phyloP scores from a whole-genome alignment of 306 rosid genomes.

The Vigna mungo region DNA sequence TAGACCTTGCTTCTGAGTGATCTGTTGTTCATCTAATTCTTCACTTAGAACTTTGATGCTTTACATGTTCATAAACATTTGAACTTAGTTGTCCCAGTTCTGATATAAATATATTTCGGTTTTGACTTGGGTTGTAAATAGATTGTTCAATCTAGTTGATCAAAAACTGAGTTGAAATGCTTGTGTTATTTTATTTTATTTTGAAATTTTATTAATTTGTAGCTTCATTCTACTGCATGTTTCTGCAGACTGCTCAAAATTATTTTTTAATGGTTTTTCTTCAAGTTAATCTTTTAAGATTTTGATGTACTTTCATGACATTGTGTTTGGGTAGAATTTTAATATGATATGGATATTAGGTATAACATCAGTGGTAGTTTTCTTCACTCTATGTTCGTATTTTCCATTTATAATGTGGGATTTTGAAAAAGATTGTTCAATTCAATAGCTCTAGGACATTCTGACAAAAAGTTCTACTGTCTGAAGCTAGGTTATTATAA shows the following conservation, averaged over 20 bases:
- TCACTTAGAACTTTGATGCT: constrained; percentile 59
- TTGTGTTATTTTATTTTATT: constrained; percentile 15
- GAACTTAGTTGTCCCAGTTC: constrained; percentile 49
- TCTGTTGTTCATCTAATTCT: constrained; percentile 53
- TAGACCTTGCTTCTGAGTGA: constrained; percentile 49
- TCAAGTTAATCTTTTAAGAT: not conserved
- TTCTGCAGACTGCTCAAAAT: not conserved
- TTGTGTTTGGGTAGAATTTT: not conserved
- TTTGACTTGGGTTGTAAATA: constrained; percentile 76
- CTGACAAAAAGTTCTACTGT: no score
- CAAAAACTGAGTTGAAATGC: constrained; percentile 45
- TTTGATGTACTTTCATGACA: not conserved
- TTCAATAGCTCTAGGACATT: not conserved
- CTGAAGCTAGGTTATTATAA: no score
- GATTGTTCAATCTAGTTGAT: constrained; percentile 61
- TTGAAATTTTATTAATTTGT: constrained; percentile 19
- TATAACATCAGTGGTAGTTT: not conserved
- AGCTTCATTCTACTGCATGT: not conserved
- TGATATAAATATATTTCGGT: constrained; percentile 49
- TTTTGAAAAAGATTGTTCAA: not conserved
- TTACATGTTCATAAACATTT: constrained; percentile 57
- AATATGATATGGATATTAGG: not conserved
- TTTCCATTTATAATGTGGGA: not conserved
- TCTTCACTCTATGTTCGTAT: not conserved
- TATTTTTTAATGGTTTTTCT: not conserved